Base-by-base conservation (phyloP, 371 early-diverging fungal species). In the Blastocladiella emersonii region DNA sequence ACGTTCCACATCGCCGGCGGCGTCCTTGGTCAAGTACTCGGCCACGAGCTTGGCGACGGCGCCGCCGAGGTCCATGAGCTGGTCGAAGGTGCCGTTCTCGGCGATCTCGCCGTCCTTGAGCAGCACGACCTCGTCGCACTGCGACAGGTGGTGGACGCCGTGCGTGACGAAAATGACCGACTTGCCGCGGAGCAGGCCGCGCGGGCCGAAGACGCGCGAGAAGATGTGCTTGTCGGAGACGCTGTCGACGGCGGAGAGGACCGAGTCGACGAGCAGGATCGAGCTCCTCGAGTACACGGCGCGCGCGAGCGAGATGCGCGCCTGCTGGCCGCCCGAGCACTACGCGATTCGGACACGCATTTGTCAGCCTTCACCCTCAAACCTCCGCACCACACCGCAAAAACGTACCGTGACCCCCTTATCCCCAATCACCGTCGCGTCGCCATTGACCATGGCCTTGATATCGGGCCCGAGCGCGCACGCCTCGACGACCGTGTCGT, bases 381-480 rank as follows among this genome's bases (percentile, higher is more conserved):
- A 0, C 51, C 0, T 19, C 27, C 3, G 1, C 0, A 10, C 7
- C 7, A 30, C 3, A 30, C 1, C 1, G 1, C 1, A 51, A 51
- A 51, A 12, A 8, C 51, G 51, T 51, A 27, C 51, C 64, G 88
- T 93, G 73, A 93, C 89, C 36, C 95, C 94, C 63, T 86, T 82
- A 70, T 94, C 95, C 44, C 95, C 97, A 72, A 97, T 94, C 72
- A 94, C 95, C 2, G 92, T 92, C 71, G 77, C 70, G 73, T 97
- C 95, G n/a, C 95, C 93, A 44, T 79, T 87, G 0, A 79, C 77
- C 49, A 93, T 72, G 66, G 87, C 85, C 34, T 84, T 81, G 43
- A 95, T 69, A 70, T 95, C 95, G 15, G 75, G 83, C 64, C 79
- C 79, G 45, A 95, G 73, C 3, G 83, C 81, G 67, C 51, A 72